Base-by-base conservation (phyloP, 352 stramenopile genomes). In the Pythium apleroticum region DNA sequence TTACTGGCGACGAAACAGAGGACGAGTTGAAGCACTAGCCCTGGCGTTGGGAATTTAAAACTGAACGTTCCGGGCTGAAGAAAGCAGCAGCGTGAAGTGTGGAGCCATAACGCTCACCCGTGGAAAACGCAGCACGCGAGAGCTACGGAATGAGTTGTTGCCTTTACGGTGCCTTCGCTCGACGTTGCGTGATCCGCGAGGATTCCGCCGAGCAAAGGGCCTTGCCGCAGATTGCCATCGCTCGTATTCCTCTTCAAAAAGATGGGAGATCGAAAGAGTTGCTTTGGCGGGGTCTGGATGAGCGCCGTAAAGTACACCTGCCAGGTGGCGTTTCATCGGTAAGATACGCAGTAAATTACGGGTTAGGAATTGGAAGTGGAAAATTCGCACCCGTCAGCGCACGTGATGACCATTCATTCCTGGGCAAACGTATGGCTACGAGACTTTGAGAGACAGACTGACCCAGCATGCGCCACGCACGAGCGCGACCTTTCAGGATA, bases 401-500 rank as follows among this genome's bases (percentile, higher is more conserved):
- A 19, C 14, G 4, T 45, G 45, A 52, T 65, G 58, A 31, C 57
- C 52, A 66, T 39, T 58, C 52, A 65, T 63, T 58, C 35, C 35
- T 17, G 5, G 37, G 15, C 28, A 60, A 70, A 66, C 52, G 45
- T 50, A 58, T 61, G 62, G 55, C 52, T 61, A 50, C 9, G 14
- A 39, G 33, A 52, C 49, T 48, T 11, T 30, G 60, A 72, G 54
- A 60, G 65, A 66, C 65, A 72, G 64, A 68, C 53, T 64, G 46
- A 66, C 48, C 33, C n/a, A n/a, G n/a, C 53, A 57, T 33, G 45
- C 56, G 65, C 57, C 52, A 71, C 65, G 65, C 54, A 71, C 65
- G 52, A 20, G 33, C 22, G 35, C 30, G 57, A 66, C 41, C 31
- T 52, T 41, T 56, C 30, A 30, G 30, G 20, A 14, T 43, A 4